Percentiles rank a stretch among this genome's conserved stretches.
phyloP scores from a whole-genome alignment of 2,329 filamentous ascomycete species.

The Penicillium nordicum region DNA sequence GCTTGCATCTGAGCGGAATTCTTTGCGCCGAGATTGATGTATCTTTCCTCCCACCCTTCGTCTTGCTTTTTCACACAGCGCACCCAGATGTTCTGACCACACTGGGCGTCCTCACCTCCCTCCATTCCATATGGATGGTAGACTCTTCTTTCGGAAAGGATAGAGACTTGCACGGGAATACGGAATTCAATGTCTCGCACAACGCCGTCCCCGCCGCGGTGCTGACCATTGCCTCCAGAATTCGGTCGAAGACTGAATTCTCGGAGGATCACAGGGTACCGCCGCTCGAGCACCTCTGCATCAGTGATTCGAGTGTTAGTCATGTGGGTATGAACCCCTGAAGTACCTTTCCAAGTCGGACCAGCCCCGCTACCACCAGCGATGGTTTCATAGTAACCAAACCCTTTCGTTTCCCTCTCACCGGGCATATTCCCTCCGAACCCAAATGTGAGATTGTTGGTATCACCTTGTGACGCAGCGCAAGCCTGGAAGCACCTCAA shows the following conservation, averaged over 20 bases:
- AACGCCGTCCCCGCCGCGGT: constrained; percentile 72
- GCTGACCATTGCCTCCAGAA: constrained; percentile 63
- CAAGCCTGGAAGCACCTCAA: constrained; percentile 72
- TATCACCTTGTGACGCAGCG: constrained; percentile 71
- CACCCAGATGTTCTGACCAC: constrained; percentile 82
- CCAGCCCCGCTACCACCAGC: constrained; percentile 74
- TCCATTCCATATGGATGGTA: constrained; percentile 74
- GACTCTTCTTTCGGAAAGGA: constrained; percentile 69
- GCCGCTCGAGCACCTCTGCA: constrained; percentile 71
- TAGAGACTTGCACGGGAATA: constrained; percentile 71
- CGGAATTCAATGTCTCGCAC: constrained; percentile 78
- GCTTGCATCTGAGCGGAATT: constrained; percentile 33
- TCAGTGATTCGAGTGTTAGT: constrained; percentile 84
- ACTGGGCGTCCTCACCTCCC: constrained; percentile 72
- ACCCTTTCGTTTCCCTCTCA: constrained; percentile 36
- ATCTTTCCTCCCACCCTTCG: constrained; percentile 19
- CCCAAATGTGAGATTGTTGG: constrained; percentile 58
- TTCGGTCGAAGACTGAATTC: constrained; percentile 64
- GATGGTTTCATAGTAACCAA: constrained; percentile 82
- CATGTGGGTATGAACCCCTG: constrained; percentile 79
- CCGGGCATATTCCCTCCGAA: constrained; percentile 20
- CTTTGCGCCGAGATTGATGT: constrained; percentile 31
- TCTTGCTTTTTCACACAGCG: constrained; percentile 10
- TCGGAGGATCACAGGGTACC: constrained; percentile 70
- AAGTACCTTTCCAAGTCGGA: constrained; percentile 67